Conservation (phyloP, 192 early-diverging fungal species). For the Thamnidium elegans region DNA sequence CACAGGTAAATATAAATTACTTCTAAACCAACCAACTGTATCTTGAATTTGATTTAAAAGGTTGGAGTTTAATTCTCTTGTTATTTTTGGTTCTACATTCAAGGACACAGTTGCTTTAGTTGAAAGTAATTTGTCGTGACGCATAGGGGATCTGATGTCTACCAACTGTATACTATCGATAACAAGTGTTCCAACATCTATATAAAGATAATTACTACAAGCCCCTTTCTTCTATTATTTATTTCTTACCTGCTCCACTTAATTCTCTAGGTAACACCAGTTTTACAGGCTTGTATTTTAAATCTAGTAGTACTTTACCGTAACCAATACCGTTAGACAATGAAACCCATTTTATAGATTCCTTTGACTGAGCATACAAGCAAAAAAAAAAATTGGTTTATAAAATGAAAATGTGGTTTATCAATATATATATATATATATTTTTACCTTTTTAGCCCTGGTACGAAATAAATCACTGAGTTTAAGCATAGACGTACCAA, state of each 20-base stretch:
- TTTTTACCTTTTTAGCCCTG: conserved; percentile 15
- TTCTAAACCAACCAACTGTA: conserved; percentile 8
- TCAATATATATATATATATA: too few relatives aligned
- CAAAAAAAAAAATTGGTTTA: background rate
- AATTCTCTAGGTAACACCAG: conserved; percentile 13
- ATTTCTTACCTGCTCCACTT: conserved; percentile 12
- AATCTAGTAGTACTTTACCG: conserved; percentile 23
- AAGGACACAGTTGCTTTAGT: conserved; percentile 12
- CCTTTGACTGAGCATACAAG: conserved; percentile 12
- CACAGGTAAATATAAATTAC: conserved; percentile 24
- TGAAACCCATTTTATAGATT: conserved; percentile 21
- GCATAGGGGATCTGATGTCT: conserved; percentile 16
- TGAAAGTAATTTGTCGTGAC: background rate
- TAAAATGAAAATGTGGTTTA: background rate
- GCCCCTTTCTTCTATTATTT: background rate
- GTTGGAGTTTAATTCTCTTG: background rate
- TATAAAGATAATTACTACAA: background rate
- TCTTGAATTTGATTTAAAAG: conserved; percentile 8
- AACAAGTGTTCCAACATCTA: conserved; percentile 29
- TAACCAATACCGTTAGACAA: conserved; percentile 31
- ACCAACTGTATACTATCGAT: conserved; percentile 15
- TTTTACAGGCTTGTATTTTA: conserved; percentile 32
- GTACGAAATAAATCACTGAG: conserved; percentile 17
- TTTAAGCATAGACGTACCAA: conserved; percentile 18
- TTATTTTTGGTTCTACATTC: conserved; percentile 21